Evolutionary conservation across 176 grass and related monocot genomes (phyloP).

Genomic region (Microstegium vimineum): DNA sequence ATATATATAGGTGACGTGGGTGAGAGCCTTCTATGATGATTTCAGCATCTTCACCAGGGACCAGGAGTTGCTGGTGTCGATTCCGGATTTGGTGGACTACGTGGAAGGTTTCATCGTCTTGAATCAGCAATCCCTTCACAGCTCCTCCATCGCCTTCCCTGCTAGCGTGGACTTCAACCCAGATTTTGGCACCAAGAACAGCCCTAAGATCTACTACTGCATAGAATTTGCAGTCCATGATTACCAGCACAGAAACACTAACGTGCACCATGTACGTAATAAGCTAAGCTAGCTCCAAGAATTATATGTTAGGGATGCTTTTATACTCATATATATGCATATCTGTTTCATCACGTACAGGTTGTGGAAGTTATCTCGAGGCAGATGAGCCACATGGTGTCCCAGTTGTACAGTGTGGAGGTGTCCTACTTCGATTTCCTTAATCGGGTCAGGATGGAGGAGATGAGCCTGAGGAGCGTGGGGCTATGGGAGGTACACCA

Average conservation of each 20-base stretch:
- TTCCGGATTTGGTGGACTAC: slow-evolving; percentile 76
- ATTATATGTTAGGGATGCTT: slow-evolving; percentile 9
- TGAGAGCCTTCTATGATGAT: slow-evolving; percentile 87
- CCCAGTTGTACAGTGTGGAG: slow-evolving; percentile 71
- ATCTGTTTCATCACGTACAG: slow-evolving; percentile 57
- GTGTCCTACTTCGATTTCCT: slow-evolving; percentile 97
- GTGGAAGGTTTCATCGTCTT: slow-evolving; percentile 88
- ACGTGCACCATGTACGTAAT: slow-evolving; percentile 65
- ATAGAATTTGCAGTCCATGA: slow-evolving; percentile 78
- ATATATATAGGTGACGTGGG: slow-evolving; percentile 73
- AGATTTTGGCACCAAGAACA: slow-evolving; percentile 58
- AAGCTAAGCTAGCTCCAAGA: slow-evolving; percentile 12
- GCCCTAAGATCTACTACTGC: slow-evolving; percentile 74
- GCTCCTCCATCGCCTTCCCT: slow-evolving; percentile 79
- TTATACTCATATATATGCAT: not conserved
- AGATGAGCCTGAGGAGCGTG: slow-evolving; percentile 63
- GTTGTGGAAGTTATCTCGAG: slow-evolving; percentile 51
- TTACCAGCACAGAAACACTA: slow-evolving; percentile 38
- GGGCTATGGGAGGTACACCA: slow-evolving; percentile 94
- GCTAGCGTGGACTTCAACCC: slow-evolving; percentile 62
- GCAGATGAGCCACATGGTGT: slow-evolving; percentile 71
- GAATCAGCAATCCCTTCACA: slow-evolving; percentile 69
- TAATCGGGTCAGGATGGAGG: slow-evolving; percentile 92
- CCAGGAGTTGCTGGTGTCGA: slow-evolving; percentile 81
- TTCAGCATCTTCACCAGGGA: slow-evolving; percentile 68